phyloP scores from a whole-genome alignment of 345 rosid genomes.

The Eucalyptus victrix region DNA sequence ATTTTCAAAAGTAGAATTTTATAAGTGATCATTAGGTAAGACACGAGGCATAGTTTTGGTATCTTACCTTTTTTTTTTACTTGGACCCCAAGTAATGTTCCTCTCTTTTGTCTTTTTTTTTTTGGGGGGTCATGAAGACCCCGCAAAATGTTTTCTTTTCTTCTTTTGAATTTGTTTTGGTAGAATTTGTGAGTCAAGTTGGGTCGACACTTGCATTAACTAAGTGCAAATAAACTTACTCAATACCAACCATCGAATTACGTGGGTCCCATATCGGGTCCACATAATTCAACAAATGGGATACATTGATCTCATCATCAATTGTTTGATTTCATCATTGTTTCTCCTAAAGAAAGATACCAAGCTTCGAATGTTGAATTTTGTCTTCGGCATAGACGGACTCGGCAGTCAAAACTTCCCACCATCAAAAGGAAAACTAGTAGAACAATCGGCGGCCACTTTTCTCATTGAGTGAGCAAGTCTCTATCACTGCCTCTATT shows the following conservation, averaged over 20 bases:
- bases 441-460: conserved; percentile 53
- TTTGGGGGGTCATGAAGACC: no score
- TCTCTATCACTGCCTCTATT: not conserved
- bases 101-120: no score
- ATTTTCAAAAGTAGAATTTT: not conserved
- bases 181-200: not conserved
- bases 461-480: conserved; percentile 72
- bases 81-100: no score
- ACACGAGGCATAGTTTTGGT: no score
- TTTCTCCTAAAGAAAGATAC: no score
- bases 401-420: conserved; percentile 7
- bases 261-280: not conserved
- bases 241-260: not conserved
- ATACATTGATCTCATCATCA: not conserved
- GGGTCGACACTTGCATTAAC: not conserved
- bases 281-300: not conserved
- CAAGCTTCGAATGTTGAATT: no score
- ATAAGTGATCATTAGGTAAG: no score
- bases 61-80: no score
- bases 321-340: not conserved
- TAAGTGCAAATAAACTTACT: no score
- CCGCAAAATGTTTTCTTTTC: no score
- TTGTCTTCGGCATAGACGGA: no score
- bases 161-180: not conserved
- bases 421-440: conserved; percentile 62